A percentile compares a stretch with the other conserved stretches of the same genome.
These are phyloP conservation scores for Podospora australis DNA, from an alignment of 495 filamentous ascomycete species.

Conservation along the genomic window DNA sequence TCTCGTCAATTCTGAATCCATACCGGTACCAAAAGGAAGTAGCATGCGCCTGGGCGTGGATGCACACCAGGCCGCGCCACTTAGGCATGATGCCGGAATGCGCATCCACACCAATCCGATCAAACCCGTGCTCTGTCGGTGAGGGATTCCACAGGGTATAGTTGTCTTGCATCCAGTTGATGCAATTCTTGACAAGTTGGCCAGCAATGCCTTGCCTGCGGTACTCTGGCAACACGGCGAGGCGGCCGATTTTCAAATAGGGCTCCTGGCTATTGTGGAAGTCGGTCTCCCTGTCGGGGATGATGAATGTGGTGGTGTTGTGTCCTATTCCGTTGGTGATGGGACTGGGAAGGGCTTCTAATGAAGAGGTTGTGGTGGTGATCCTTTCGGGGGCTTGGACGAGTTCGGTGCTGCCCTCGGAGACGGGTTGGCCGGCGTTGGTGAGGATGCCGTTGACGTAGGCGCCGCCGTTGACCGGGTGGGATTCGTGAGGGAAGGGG, in stretches of 20 bases:
- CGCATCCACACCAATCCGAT: constrained; percentile 25
- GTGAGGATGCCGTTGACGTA: constrained; percentile 32
- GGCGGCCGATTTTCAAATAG: constrained; percentile 70
- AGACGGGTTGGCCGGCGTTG: constrained; percentile 4
- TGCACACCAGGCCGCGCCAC: constrained; percentile 65
- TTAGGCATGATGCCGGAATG: constrained; percentile 28
- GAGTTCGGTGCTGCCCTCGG: constrained; percentile 6
- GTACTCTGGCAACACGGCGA: constrained; percentile 60
- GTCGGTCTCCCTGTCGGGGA: constrained; percentile 34
- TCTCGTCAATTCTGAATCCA: constrained; percentile 65
- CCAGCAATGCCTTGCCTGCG: constrained; percentile 57
- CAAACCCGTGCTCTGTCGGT: constrained; percentile 36
- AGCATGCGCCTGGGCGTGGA: constrained; percentile 65
- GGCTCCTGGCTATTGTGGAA: constrained; percentile 56
- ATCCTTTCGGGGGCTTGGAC: constrained; percentile 4
- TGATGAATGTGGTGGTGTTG: constrained; percentile 21
- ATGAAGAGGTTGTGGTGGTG: constrained; percentile 18
- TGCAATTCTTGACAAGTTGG: constrained; percentile 54
- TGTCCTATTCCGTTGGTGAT: not conserved
- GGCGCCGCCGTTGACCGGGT: constrained; percentile 41
- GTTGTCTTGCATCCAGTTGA: constrained; percentile 57
- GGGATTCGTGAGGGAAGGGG: constrained; percentile 63
- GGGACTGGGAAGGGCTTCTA: constrained; percentile 10
- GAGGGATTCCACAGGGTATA: constrained; percentile 44
- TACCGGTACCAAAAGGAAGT: constrained; percentile 53